phyloP scores from a whole-genome alignment of 768 basidiomycete genomes.

The Calvatia gigantea region DNA sequence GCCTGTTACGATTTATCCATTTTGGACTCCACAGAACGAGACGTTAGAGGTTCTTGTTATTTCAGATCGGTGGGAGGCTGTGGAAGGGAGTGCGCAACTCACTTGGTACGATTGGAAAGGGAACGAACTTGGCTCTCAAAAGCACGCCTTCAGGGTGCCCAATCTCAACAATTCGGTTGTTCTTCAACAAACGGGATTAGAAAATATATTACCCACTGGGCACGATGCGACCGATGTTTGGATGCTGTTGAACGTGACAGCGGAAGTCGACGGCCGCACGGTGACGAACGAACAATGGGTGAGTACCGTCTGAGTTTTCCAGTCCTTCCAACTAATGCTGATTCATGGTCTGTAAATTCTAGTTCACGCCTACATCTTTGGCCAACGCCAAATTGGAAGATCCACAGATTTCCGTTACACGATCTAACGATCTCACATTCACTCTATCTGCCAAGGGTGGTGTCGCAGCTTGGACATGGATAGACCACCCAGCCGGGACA shows the following conservation, averaged over 20 bases:
- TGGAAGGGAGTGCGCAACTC: slow-evolving; percentile 42
- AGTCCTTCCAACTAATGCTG: not conserved
- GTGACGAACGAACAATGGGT: slow-evolving; percentile 53
- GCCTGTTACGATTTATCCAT: slow-evolving; percentile 49
- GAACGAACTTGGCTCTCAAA: slow-evolving; percentile 32
- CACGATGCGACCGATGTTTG: slow-evolving; percentile 41
- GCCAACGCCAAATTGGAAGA: slow-evolving; percentile 44
- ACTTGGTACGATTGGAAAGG: slow-evolving; percentile 61
- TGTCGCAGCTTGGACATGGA: slow-evolving; percentile 56
- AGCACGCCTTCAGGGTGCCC: slow-evolving; percentile 38
- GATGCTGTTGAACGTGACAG: slow-evolving; percentile 48
- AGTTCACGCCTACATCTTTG: slow-evolving; percentile 54
- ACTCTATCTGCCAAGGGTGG: slow-evolving; percentile 50
- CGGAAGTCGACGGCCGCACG: slow-evolving; percentile 33
- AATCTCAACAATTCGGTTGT: slow-evolving; percentile 48
- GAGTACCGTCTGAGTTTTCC: too few relatives aligned
- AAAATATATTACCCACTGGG: slow-evolving; percentile 41
- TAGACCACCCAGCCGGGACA: slow-evolving; percentile 54
- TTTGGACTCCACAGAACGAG: slow-evolving; percentile 49
- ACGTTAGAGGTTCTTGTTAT: slow-evolving; percentile 46
- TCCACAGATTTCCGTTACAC: slow-evolving; percentile 39
- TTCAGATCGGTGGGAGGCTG: slow-evolving; percentile 48
- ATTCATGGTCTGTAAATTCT: not conserved
- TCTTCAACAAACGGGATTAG: slow-evolving; percentile 35
- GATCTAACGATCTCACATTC: slow-evolving; percentile 36